Conservation (phyloP, 148 eudicot genomes). For the Oxyria digyna region DNA sequence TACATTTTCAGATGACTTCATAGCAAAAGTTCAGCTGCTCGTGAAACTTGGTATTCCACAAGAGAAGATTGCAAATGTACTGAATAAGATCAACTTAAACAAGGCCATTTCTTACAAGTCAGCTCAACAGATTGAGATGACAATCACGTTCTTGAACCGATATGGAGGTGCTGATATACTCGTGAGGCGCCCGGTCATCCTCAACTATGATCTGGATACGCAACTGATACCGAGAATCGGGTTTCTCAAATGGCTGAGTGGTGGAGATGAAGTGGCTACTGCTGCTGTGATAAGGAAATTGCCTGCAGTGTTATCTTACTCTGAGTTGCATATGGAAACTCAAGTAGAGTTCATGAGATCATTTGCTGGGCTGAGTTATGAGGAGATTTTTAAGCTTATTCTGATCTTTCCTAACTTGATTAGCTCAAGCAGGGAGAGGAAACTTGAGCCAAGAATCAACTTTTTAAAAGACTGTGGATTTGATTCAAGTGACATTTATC, state of each 20-base stretch:
- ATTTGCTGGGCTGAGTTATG: constrained; percentile 54
- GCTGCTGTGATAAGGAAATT: constrained; percentile 45
- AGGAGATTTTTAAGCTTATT: constrained; percentile 65
- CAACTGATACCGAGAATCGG: constrained; percentile 63
- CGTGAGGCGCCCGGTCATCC: constrained; percentile 49
- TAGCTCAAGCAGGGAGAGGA: constrained; percentile 69
- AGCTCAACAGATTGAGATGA: constrained; percentile 47
- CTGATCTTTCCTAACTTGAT: constrained; percentile 65
- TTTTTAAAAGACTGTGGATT: constrained; percentile 78
- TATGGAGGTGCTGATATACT: constrained; percentile 57
- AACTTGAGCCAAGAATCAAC: constrained; percentile 63
- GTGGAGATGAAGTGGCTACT: constrained; percentile 48
- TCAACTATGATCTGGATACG: constrained; percentile 64
- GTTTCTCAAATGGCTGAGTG: constrained; percentile 55
- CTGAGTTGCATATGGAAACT: constrained; percentile 47
- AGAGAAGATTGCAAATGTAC: constrained; percentile 59
- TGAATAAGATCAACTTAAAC: constrained; percentile 55
- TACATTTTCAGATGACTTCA: constrained; percentile 46
- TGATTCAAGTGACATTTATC: constrained; percentile 56
- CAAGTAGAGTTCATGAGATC: constrained; percentile 74
- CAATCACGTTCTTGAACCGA: constrained; percentile 43
- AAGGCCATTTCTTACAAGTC: constrained; percentile 66
- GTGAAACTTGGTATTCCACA: constrained; percentile 43
- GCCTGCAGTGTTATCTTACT: constrained; percentile 60
- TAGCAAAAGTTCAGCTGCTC: constrained; percentile 40